Evolutionary conservation across 2,329 filamentous ascomycete species (phyloP), one percentile per base, ranked within the genome.

Genomic region (Biscogniauxia marginata): DNA sequence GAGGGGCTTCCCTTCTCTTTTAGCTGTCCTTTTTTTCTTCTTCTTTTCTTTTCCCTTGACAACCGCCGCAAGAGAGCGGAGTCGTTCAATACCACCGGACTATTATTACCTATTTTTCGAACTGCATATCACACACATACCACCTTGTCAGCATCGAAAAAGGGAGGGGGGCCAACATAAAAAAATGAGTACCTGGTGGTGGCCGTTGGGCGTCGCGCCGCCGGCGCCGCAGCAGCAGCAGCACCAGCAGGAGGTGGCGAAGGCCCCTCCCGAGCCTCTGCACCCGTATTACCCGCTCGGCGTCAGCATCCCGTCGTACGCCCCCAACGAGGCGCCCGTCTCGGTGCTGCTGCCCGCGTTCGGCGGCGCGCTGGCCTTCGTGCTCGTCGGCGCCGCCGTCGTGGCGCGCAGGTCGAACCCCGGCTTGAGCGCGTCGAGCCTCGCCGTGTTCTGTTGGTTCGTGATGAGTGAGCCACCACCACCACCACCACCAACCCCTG

Each of bases 241-340:
- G 30, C 22, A 20, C 21, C 44, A 39, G 25, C n/a, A 44, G 45
- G 50, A 19, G 18, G 45, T 39, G 50, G 53, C 49, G 34, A 46
- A 39, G 30, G 11, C 30, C 13, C 57, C 58, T 44, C 60, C 58
- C 7, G 50, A 44, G 48, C 66, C 64, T 46, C 55, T 60, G 39
- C 80, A 84, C 60, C 81, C 82, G 0, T 85, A 84, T 61, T 78
- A 77, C 60, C 82, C 82, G 0, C 66, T 67, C 2, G 70, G 71
- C 46, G 74, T 75, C 16, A 55, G 58, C 13, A 75, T 85, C 23
- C 73, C 77, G 1, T 63, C 66, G 46, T 85, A 80, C 62, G 66
- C 63, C 18, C 69, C 79, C 46, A 84, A 84, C 60, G 69, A 69
- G 19, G 68, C 69, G 4, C 67, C 76, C 1, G 50, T 81, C 4